Evolutionary conservation across 805 yeast species (phyloP).

Genomic region (Metschnikowia arizonensis): DNA sequence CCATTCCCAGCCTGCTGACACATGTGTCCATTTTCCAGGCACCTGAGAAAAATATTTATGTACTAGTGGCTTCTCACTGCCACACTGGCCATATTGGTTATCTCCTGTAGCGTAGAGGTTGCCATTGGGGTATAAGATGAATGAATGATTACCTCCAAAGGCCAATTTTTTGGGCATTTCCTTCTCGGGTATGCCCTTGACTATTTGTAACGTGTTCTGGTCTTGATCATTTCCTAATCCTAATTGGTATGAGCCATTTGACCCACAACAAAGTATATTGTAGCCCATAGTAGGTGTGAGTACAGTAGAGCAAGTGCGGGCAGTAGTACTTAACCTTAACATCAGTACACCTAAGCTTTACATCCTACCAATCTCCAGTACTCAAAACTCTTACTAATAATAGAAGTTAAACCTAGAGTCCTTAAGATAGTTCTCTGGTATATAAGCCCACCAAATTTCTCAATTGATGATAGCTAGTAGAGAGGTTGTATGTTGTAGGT

Average conservation of each 20-base stretch:
- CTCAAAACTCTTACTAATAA: no score
- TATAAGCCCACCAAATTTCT: no score
- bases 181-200: slow-evolving; percentile 20
- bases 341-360: neutral
- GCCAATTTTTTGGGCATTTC: slow-evolving; percentile 41
- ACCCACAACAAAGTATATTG: slow-evolving; percentile 61
- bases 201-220: slow-evolving; percentile 18
- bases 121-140: slow-evolving; percentile 54
- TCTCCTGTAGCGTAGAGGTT: slow-evolving; percentile 56
- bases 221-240: slow-evolving; percentile 57
- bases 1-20: slow-evolving; percentile 80
- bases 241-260: slow-evolving; percentile 77
- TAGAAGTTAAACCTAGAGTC: no score
- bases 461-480: no score
- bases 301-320: neutral
- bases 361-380: neutral
- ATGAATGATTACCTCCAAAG: slow-evolving; percentile 87
- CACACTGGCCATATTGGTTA: slow-evolving; percentile 54
- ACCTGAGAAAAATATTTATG: slow-evolving; percentile 18
- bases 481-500: no score
- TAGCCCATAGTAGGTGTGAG: slow-evolving; percentile 18
- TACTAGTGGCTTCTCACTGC: slow-evolving; percentile 12
- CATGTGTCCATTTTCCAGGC: slow-evolving; percentile 38
- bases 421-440: no score
- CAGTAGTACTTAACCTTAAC: no score